Evolutionary conservation across 345 rosid species (phyloP), one percentile per base, ranked within the genome.

Genomic region (Corchorus olitorius): DNA sequence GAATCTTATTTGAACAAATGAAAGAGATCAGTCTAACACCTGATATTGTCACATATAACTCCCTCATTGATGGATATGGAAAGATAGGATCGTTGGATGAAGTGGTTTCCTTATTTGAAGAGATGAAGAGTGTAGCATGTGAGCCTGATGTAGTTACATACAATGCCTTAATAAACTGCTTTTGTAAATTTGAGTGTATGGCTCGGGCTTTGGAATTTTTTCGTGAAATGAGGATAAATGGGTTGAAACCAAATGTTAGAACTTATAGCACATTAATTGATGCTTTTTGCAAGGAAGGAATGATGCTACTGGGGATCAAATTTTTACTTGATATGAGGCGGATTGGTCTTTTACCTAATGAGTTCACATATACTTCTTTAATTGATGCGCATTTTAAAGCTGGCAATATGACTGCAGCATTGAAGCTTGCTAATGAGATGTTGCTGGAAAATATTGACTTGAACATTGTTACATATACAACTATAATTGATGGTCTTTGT

Each of bases 191-290:
- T 49, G 79, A 85, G 60, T 63, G 58, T 54, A 76, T 87, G 83
- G 84, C 78, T 55, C 77, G 39, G 48, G 92, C 92, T 43, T 78
- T 92, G 73, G 72, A 68, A 77, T 90, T 87, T 82, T 81, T 81
- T 74, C 63, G 71, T 45, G 91, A 92, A 84, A 85, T 89, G 90
- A 92, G 80, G 81, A 74, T 10, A 20, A 77, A 69, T 65, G 90
- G 83, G 71, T 63, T 88, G 84, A 86, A 73, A 80, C 91, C 92
- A 10, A 87, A 88, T 81, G 90, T 87, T 80, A 81, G 86, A 53
- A 90, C 90, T 75, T 88, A 92, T 66, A 92, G 92, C 75, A 85
- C 94, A 62, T 61, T 92, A 70, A 84, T 91, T 77, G 97, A 89
- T 86, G 91, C 87, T 13, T 77, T 91, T 19, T 88, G 94, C 80